phyloP scores from a whole-genome alignment of 1,139 yeast species.

The Magnusiomyces fungicola region DNA sequence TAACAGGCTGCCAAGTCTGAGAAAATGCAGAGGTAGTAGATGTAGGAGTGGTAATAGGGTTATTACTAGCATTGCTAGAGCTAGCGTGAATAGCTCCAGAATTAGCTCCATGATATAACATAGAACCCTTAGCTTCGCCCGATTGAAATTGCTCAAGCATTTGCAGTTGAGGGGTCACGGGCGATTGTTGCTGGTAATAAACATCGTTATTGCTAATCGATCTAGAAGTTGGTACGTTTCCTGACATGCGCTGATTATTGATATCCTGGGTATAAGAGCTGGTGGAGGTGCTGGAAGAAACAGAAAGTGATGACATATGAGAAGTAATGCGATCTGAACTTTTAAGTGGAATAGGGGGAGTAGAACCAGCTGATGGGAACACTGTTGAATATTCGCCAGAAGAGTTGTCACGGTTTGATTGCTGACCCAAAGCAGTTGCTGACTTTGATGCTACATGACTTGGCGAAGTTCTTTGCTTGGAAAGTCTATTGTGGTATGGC shows the following conservation, averaged over 20 bases:
- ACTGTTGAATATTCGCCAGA: neutral
- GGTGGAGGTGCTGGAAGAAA: neutral
- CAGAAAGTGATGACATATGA: slow-evolving; percentile 1
- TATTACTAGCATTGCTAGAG: neutral
- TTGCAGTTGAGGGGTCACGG: slow-evolving; percentile 18
- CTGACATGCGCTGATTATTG: neutral
- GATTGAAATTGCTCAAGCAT: slow-evolving; percentile 12
- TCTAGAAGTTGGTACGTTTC: neutral
- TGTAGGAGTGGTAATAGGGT: neutral
- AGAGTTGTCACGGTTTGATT: too few species aligned
- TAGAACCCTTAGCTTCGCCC: too few species aligned
- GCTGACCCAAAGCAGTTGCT: too few species aligned
- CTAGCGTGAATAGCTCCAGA: neutral
- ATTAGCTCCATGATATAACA: neutral
- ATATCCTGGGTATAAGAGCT: neutral
- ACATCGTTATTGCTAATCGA: slow-evolving; percentile 5
- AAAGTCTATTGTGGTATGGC: neutral
- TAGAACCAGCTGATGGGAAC: neutral
- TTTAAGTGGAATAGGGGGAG: slow-evolving; percentile 15
- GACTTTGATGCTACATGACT: neutral
- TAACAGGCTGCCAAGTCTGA: neutral
- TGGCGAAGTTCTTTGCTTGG: neutral
- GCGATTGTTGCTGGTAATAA: slow-evolving; percentile 15
- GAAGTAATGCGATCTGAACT: slow-evolving; percentile 7
- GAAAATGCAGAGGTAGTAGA: slow-evolving; percentile 2